These are phyloP conservation scores for Paspalum vaginatum DNA, from an alignment of 176 grass and related monocot genomes.

Conservation along the genomic window DNA sequence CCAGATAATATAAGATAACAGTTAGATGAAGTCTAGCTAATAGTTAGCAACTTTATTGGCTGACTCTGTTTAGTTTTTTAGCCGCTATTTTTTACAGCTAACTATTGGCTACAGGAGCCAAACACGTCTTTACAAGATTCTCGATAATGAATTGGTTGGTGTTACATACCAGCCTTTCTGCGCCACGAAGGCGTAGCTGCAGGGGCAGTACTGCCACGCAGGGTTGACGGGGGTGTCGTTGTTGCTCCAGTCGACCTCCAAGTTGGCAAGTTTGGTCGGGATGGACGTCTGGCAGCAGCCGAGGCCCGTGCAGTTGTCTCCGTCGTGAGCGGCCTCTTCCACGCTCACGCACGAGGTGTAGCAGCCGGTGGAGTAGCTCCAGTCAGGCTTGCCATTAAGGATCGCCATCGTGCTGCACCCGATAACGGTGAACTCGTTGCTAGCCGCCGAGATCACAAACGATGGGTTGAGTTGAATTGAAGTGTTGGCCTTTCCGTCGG, in stretches of 20 bases:
- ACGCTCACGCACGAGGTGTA: neutral
- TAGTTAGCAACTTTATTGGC: too few species aligned
- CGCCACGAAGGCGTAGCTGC: neutral
- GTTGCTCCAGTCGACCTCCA: neutral
- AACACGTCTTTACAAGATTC: too few species aligned
- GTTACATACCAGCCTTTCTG: neutral
- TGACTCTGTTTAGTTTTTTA: too few species aligned
- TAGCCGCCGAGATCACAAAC: neutral
- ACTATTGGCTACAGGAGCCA: too few species aligned
- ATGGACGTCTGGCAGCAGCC: neutral
- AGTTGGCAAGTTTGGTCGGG: neutral
- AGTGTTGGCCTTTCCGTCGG: too few species aligned
- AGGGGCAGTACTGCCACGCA: neutral
- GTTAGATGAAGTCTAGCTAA: too few species aligned
- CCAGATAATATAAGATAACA: too few species aligned
- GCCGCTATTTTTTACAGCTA: too few species aligned
- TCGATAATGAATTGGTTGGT: too few species aligned
- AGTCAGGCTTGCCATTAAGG: neutral
- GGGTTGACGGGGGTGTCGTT: neutral
- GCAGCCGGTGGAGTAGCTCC: neutral
- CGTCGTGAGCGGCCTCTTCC: neutral
- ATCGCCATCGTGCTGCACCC: neutral
- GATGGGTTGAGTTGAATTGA: too few species aligned
- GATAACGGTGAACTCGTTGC: neutral
- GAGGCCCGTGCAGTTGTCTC: neutral